phyloP scores from a whole-genome alignment of 2,329 filamentous ascomycete species.

The Fusarium paranaense region DNA sequence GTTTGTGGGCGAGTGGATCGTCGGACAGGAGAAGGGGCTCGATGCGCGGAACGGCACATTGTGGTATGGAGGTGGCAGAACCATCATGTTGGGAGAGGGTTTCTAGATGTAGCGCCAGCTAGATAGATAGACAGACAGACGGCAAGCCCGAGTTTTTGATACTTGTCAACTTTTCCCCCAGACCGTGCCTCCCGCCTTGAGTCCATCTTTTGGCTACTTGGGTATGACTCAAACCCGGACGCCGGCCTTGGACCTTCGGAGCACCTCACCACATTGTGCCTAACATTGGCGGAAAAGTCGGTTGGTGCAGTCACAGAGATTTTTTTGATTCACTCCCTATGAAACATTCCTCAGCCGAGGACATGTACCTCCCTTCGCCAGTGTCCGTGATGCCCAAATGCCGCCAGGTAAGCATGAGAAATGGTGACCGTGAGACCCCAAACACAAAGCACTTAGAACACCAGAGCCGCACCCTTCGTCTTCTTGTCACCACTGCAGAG shows the following conservation, averaged over 20 bases:
- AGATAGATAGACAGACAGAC: constrained; percentile 17
- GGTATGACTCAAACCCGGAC: constrained; percentile 1
- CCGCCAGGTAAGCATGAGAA: constrained; percentile 58
- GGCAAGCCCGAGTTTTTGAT: constrained; percentile 5
- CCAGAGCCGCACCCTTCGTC: constrained; percentile 99
- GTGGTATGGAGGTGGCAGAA: constrained; percentile 90
- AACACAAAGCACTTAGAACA: constrained; percentile 84
- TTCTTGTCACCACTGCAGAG: constrained; percentile 97
- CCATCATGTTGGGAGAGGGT: constrained; percentile 71
- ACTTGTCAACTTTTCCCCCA: constrained; percentile 13
- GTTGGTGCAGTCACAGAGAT: constrained; percentile 45
- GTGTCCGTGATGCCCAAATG: constrained; percentile 61
- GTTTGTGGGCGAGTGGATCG: constrained; percentile 78
- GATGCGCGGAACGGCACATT: constrained; percentile 79
- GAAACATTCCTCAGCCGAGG: constrained; percentile 57
- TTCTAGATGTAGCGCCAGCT: constrained; percentile 56
- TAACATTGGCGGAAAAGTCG: constrained; percentile 20
- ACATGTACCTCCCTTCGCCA: constrained; percentile 61
- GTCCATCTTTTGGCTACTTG: background rate
- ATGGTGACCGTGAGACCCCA: constrained; percentile 52
- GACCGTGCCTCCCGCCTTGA: constrained; percentile 1
- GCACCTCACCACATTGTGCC: background rate
- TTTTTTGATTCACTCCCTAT: constrained; percentile 58
- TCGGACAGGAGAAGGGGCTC: constrained; percentile 87
- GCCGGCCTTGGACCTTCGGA: background rate